Evolutionary conservation across 148 eudicot genomes (phyloP).

Genomic region (Fagopyrum tataricum): DNA sequence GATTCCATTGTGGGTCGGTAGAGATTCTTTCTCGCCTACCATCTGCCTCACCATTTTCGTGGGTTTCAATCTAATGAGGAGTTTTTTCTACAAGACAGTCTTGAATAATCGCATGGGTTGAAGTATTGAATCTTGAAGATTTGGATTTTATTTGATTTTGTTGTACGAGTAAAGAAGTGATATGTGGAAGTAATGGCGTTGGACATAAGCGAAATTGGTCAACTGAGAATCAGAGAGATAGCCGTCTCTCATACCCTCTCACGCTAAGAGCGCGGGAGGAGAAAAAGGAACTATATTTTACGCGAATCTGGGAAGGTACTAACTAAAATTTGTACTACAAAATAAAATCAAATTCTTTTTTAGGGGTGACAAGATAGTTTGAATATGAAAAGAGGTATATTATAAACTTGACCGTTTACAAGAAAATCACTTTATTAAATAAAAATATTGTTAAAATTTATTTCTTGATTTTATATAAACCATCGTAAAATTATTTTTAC

Average conservation of each 20-base stretch:
- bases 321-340: too few species aligned
- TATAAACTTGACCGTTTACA: too few species aligned
- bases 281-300: background rate
- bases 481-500: too few species aligned
- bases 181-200: background rate
- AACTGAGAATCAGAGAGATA: background rate
- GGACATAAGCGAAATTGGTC: background rate
- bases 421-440: too few species aligned
- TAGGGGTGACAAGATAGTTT: too few species aligned
- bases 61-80: too few species aligned
- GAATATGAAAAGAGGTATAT: too few species aligned
- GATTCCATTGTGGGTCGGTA: slow-evolving; percentile 3
- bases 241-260: too few species aligned
- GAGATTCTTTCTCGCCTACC: background rate
- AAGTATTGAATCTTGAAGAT: background rate
- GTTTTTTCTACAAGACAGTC: background rate
- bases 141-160: background rate
- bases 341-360: too few species aligned
- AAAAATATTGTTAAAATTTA: too few species aligned
- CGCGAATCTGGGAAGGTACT: background rate
- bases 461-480: too few species aligned
- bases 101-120: background rate
- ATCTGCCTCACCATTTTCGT: background rate
- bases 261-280: background rate
- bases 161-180: background rate